These are phyloP conservation scores for Cordyceps fumosorosea DNA, from an alignment of 2,329 filamentous ascomycete species.

Conservation along the genomic window DNA sequence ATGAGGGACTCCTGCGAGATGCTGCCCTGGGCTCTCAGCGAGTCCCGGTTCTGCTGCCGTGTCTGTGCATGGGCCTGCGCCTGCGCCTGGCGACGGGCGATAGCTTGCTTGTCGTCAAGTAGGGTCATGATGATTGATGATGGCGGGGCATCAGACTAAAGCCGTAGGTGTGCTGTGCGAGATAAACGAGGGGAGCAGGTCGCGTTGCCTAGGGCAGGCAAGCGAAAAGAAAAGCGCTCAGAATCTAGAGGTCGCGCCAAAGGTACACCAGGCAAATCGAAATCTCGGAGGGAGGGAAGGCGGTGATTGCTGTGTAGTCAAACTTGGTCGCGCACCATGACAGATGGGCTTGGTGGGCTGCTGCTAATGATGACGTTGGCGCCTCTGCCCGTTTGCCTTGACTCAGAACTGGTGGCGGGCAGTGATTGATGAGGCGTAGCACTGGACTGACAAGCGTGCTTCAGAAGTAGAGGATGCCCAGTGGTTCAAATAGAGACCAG, in stretches of 20 bases:
- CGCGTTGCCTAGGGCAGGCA: not conserved
- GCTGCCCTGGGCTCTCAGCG: not conserved
- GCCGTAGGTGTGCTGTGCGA: not conserved
- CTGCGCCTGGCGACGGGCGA: slow-evolving; percentile 15
- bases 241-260: no score
- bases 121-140: slow-evolving; percentile 19
- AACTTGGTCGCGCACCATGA: not conserved
- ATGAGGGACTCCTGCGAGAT: slow-evolving; percentile 23
- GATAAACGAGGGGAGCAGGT: not conserved
- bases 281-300: not conserved
- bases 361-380: not conserved
- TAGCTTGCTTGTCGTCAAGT: slow-evolving; percentile 22
- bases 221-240: not conserved
- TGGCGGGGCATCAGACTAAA: slow-evolving; percentile 5
- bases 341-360: not conserved
- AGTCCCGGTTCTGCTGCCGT: not conserved
- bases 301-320: not conserved
- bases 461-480: not conserved
- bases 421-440: not conserved
- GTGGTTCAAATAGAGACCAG: not conserved
- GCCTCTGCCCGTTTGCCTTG: not conserved
- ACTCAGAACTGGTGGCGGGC: not conserved
- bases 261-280: not conserved
- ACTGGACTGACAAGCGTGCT: not conserved
- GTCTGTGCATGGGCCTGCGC: not conserved